Base-by-base conservation (phyloP, 805 yeast genomes). In the Komagataella ulmi region DNA sequence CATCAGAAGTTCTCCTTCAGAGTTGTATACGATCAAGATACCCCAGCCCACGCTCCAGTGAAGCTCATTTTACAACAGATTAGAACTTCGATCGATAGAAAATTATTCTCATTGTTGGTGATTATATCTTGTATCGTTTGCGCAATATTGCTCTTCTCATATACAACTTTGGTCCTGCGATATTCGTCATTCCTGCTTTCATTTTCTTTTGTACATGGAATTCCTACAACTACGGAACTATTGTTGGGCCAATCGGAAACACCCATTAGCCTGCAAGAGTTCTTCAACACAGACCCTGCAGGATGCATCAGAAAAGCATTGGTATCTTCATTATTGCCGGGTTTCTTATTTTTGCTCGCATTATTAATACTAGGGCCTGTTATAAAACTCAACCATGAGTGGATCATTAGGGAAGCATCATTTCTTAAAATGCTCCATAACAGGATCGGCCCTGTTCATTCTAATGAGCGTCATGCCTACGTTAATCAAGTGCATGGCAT, bases 381-480 rank as follows among this genome's bases (percentile, higher is more conserved):
- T 30, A 30, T 30, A 30, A 30, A 30, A 14, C 40, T 30, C 40
- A 80, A 76, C 54, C 85, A 83, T 60, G 89, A 84, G 57, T 80
- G 85, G 79, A 83, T 85, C 14, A 77, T 79, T 1, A 69, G 80
- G 51, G 95, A 85, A 61, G 80, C 81, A 49, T 88, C 88, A 0
- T 83, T 82, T 61, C 64, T 69, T 24, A 80, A 78, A 59, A 71
- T 83, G 61, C 67, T 85, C 17, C 62, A 73, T 51, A 77, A 72
- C 55, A 76, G 74, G 53, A 76, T 85, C 48, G 93, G 93, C 2
- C 73, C 68, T 49, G 79, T 30, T 14, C 40, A 30, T 30, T 30
- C 40, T 30, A 10, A 30, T 30, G 40, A 30, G 4, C 40, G 40
- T 14, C 40, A 30, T 30, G 40, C 40, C 40, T 30, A 30, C 40